Conservation (phyloP, 805 yeast species). For the Starmerella floricola region DNA sequence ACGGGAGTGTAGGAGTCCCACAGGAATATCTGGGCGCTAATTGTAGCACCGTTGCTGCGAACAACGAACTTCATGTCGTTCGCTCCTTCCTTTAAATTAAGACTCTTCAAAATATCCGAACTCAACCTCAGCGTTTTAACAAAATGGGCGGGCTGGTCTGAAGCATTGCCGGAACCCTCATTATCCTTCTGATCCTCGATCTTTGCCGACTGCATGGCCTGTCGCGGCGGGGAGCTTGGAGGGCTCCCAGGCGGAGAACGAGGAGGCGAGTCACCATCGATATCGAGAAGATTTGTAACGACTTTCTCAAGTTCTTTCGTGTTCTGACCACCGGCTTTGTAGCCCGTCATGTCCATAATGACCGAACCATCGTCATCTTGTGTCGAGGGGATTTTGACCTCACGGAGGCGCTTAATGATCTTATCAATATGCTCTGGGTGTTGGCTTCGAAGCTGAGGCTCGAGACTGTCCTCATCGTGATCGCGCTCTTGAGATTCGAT, state of each 20-base stretch:
- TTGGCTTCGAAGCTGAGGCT: slow-evolving; percentile 17
- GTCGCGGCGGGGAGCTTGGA: slow-evolving; percentile 10
- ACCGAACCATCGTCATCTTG: slow-evolving; percentile 83
- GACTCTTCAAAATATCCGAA: slow-evolving; percentile 68
- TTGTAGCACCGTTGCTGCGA: slow-evolving; percentile 67
- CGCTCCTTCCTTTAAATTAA: slow-evolving; percentile 64
- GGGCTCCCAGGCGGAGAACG: slow-evolving; percentile 10
- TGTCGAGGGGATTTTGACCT: slow-evolving; percentile 73
- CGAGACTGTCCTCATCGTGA: slow-evolving; percentile 6
- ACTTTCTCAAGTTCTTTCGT: slow-evolving; percentile 66
- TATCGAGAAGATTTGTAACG: slow-evolving; percentile 28
- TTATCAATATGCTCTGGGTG: slow-evolving; percentile 22
- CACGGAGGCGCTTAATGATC: slow-evolving; percentile 23
- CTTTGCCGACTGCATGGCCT: background rate
- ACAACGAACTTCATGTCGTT: slow-evolving; percentile 71
- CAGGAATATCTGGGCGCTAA: slow-evolving; percentile 58
- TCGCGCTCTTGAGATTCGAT: background rate
- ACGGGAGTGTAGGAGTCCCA: slow-evolving; percentile 82
- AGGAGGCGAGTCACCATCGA: slow-evolving; percentile 16
- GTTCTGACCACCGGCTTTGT: slow-evolving; percentile 52
- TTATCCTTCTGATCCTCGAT: background rate
- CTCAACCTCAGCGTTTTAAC: slow-evolving; percentile 85
- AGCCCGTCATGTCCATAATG: slow-evolving; percentile 88
- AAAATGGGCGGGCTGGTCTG: slow-evolving; percentile 29
- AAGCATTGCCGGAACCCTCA: background rate